These are phyloP conservation scores for Chiua sp. DNA, from an alignment of 1,284 basidiomycete species.

Conservation along the genomic window DNA sequence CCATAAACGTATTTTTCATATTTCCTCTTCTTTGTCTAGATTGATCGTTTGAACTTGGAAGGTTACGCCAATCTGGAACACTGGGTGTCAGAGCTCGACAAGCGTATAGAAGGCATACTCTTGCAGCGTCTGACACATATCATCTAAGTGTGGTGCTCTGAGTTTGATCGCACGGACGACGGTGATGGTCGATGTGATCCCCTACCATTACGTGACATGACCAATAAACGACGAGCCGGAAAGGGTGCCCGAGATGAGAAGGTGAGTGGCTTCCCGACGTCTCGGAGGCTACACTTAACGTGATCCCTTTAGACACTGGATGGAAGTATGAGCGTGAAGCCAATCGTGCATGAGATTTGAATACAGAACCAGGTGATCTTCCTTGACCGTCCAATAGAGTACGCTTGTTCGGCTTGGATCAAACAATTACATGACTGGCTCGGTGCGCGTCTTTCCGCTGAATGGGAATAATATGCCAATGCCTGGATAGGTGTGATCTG, in stretches of 20 bases:
- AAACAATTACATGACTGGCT: conserved; percentile 91
- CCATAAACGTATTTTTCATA: neutral
- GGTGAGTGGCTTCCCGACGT: conserved; percentile 41
- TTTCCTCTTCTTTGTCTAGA: conserved; percentile 47
- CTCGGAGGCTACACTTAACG: conserved; percentile 1
- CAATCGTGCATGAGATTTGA: conserved; percentile 92
- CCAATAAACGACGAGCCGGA: conserved; percentile 66
- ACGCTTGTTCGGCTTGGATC: conserved; percentile 92
- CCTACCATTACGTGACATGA: conserved; percentile 55
- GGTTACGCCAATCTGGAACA: conserved; percentile 97
- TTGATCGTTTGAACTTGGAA: conserved; percentile 94
- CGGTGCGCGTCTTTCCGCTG: conserved; percentile 58
- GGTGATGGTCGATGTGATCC: conserved; percentile 61
- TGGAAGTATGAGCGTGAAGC: conserved; percentile 73
- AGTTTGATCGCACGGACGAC: conserved; percentile 80
- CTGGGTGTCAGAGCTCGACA: conserved; percentile 92
- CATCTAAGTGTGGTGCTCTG: conserved; percentile 87
- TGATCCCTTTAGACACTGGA: conserved; percentile 58
- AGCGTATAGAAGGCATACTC: conserved; percentile 84
- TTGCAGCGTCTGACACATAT: conserved; percentile 80
- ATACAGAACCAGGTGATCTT: conserved; percentile 99
- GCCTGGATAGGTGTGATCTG: conserved; percentile 78
- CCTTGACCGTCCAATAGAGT: conserved; percentile 96
- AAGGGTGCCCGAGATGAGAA: conserved; percentile 78
- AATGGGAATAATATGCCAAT: conserved; percentile 1